Evolutionary conservation across 345 rosid genomes (phyloP).

Genomic region (Carallia brachiata): DNA sequence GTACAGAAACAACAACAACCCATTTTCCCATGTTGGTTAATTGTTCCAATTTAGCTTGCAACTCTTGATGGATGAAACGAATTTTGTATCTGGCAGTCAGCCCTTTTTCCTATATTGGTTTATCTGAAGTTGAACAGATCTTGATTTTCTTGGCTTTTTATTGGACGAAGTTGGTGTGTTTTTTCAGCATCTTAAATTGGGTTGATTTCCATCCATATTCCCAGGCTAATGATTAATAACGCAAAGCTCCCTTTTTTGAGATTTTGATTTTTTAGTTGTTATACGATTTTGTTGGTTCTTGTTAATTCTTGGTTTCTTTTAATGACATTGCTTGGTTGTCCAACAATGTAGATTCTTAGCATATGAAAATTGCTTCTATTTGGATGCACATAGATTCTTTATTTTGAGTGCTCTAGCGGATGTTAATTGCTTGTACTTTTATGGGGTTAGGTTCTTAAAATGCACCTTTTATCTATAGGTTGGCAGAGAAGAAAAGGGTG

Average conservation of each 20-base stretch:
- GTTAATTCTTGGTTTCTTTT: neutral
- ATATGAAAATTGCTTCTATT: slow-evolving; percentile 5
- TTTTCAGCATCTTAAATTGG: too few species aligned
- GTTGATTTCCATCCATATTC: too few species aligned
- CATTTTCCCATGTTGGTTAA: slow-evolving; percentile 11
- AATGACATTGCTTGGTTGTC: neutral
- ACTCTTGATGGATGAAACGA: slow-evolving; percentile 3
- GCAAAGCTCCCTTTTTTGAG: too few species aligned
- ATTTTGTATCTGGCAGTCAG: neutral
- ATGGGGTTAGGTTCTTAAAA: neutral
- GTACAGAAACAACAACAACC: slow-evolving; percentile 28
- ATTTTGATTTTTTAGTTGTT: too few species aligned
- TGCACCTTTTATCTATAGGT: slow-evolving; percentile 32
- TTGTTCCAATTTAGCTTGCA: slow-evolving; percentile 7
- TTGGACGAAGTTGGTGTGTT: too few species aligned
- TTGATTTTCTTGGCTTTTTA: too few species aligned
- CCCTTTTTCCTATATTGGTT: too few species aligned
- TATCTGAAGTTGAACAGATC: too few species aligned
- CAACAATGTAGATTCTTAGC: neutral
- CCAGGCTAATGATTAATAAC: too few species aligned
- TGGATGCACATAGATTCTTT: neutral
- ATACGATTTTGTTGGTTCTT: too few species aligned
- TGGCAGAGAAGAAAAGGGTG: slow-evolving; percentile 48
- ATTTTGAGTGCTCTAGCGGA: neutral
- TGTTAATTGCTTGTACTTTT: neutral